Percentiles rank a stretch among this genome's conserved stretches.
These are phyloP conservation scores for Trichocladium uniseriatum DNA, from an alignment of 495 filamentous ascomycete species.

Conservation along the genomic window DNA sequence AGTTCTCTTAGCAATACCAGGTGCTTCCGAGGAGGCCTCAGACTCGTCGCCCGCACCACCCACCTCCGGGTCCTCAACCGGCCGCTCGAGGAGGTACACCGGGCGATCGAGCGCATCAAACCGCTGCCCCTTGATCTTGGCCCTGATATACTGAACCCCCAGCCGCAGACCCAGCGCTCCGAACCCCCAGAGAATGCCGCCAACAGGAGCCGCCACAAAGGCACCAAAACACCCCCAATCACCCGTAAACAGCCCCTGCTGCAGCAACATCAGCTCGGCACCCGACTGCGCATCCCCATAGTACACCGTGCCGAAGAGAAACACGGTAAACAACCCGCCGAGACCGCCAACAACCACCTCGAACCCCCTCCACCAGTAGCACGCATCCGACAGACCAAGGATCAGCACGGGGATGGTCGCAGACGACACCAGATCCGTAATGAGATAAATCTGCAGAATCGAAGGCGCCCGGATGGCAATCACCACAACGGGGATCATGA, in stretches of 20 bases:
- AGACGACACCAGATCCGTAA: constrained; percentile 63
- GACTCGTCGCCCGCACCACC: constrained; percentile 21
- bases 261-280: constrained; percentile 56
- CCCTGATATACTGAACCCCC: constrained; percentile 39
- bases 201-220: constrained; percentile 67
- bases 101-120: constrained; percentile 60
- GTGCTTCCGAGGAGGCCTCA: constrained; percentile 20
- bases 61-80: constrained; percentile 7
- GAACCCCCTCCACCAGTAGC: constrained; percentile 66
- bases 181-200: constrained; percentile 59
- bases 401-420: constrained; percentile 59
- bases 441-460: constrained; percentile 67
- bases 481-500: constrained; percentile 62
- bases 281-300: constrained; percentile 53
- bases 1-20: constrained; percentile 30
- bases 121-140: constrained; percentile 41
- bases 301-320: constrained; percentile 65
- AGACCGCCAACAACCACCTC: constrained; percentile 64
- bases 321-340: constrained; percentile 63
- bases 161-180: constrained; percentile 49
- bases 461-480: constrained; percentile 61
- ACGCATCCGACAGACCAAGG: constrained; percentile 50
- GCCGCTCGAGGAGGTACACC: constrained; percentile 1
- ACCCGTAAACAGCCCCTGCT: constrained; percentile 56
- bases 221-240: constrained; percentile 73